Base-by-base conservation (phyloP, 345 rosid genomes). In the Eucalyptus shirleyi region DNA sequence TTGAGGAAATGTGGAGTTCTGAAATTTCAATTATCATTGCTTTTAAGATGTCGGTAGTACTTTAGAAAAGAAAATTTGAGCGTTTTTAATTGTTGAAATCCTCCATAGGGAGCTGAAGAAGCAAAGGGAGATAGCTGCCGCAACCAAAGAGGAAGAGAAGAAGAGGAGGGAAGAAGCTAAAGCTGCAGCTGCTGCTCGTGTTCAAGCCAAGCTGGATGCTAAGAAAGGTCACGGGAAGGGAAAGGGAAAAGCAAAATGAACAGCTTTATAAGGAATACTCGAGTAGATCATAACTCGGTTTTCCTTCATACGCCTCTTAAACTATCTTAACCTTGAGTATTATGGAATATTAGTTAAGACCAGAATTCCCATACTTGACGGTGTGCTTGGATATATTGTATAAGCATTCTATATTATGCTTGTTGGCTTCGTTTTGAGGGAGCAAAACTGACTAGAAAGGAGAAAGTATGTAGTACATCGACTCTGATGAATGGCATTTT, bases 101-200 rank as follows among this genome's bases (percentile, higher is more conserved):
- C 8, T 86, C 47, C n/a, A 87, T 93, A 95, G 99, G 80, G 99
- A 98, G 91, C 94, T 98, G 93, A 97, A 97, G 96, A 97, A 94
- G 94, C 98, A 96, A 89, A 95, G 99, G 91, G 99, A 96, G 93
- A 86, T 93, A 5, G 96, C 98, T 62, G 97, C 98, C 11, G 94
- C 97, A 13, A 87, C 87, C 9, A 98, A 96, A 90, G 99, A 96
- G 89, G 99, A 94, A 88, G 98, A 96, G 86, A 96, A 90, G 94
- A 97, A 90, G 93, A 97, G 91, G 93, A 93, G 99, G 91, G 99
- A 98, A 92, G 98, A 95, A 91, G 99, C 99, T 26, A 97, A 97
- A 92, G 99, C 99, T 10, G 96, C 99, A 0, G 98, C 98, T 1
- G 97, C 99, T n/a, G 96, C 99, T 40, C 96, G 98, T 40, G 91